Evolutionary conservation across 2,329 filamentous ascomycete genomes (phyloP), one percentile per base, ranked within the genome.

Genomic region (Clonostachys chloroleuca): DNA sequence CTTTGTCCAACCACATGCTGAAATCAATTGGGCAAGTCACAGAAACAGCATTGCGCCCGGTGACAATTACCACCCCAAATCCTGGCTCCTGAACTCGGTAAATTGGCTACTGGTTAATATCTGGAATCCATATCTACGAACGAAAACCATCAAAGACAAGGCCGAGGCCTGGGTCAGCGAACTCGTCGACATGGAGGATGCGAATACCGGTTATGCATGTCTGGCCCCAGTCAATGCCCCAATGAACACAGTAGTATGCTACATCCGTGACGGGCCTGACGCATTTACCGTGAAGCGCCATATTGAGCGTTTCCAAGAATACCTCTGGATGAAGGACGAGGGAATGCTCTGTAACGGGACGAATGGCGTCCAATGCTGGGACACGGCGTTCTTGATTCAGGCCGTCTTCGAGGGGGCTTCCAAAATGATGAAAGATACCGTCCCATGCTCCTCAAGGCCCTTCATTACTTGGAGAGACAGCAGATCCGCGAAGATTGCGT

Each of bases 321-420:
- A 86, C 51, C 67, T 99, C 33, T 99, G 94, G 92, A 76, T 99
- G 44, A 96, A 95, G 53, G 66, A 84, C 34, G 92, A 96, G 62
- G 94, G 94, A 6, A 90, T 99, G 89, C 77, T 97, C 43, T 86
- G 86, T 67, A 96, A 96, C 57, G 94, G 94, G 36, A 99, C 94
- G 9, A 97, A 99, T 56, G 94, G 94, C n/a, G 92, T 97, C 2
- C 94, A 99, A 66, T 87, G 84, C 53, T 99, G 94, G 94, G 94
- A 99, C 62, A 99, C 94, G 0, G 80, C 91, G 1, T 97, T 97
- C 61, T 72, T 86, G 16, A 89, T 96, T 34, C 91, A 96, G 64
- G 86, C 89, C 1, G 81, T 89, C 6, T 80, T 89, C 45, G 88
- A 89, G 43, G 84, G 89, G 90, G 88, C 1, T 78, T 96, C 24